Evolutionary conservation across 805 yeast species (phyloP).

Genomic region (Saccharomycopsis olivae): DNA sequence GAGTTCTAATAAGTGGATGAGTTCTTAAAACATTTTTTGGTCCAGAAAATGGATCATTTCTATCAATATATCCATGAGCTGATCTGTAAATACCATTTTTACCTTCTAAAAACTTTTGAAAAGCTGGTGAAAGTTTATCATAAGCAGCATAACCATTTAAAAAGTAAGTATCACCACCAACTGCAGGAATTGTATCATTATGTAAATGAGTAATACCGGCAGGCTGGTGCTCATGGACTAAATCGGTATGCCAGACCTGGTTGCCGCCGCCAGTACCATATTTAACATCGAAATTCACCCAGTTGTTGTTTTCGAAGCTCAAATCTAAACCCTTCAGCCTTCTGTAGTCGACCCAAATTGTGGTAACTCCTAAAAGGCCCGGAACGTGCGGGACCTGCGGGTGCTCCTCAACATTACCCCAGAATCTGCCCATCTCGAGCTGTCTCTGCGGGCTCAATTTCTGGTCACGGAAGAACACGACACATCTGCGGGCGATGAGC

Average conservation of each 20-base stretch:
- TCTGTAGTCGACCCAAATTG: constrained; percentile 21
- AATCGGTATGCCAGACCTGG: constrained; percentile 41
- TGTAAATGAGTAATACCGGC: constrained; percentile 47
- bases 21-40: constrained; percentile 41
- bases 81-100: constrained; percentile 31
- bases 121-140: constrained; percentile 39
- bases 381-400: constrained; percentile 27
- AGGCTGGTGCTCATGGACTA: constrained; percentile 46
- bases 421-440: constrained; percentile 34
- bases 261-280: constrained; percentile 24
- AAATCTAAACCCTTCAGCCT: constrained; percentile 8
- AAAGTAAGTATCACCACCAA: constrained; percentile 50
- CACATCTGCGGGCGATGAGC: constrained; percentile 35
- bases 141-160: constrained; percentile 45
- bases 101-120: constrained; percentile 36
- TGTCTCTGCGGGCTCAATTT: constrained; percentile 34
- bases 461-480: constrained; percentile 40
- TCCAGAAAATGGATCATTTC: constrained; percentile 36
- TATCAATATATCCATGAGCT: constrained; percentile 33
- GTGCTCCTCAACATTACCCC: constrained; percentile 35
- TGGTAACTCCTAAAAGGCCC: constrained; percentile 29
- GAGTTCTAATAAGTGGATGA: constrained; percentile 54
- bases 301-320: constrained; percentile 12
- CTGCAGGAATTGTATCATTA: constrained; percentile 37
- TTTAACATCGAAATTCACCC: constrained; percentile 15